Evolutionary conservation across 768 basidiomycete species (phyloP), one percentile per base, ranked within the genome.

Genomic region (Pleurotus tuber-regium): DNA sequence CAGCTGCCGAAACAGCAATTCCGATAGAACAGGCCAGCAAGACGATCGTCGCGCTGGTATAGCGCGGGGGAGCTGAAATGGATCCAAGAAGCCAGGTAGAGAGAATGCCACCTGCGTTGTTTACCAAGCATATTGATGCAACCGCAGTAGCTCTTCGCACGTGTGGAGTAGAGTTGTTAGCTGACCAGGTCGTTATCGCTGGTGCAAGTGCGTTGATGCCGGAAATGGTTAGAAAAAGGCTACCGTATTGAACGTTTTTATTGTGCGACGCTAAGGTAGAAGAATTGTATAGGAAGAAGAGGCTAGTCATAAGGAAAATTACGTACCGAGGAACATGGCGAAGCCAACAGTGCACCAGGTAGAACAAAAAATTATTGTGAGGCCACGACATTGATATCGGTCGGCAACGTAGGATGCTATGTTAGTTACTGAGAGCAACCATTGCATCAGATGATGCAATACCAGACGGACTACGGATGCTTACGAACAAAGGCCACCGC

Each of bases 121-220:
- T 78, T 70, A 78, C 70, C 56, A 79, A 77, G 54, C 81, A 78
- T 1, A 73, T 73, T 19, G 82, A 70, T 12, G 82, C 83, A 48
- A 84, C 70, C 30, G 76, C 69, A 1, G 83, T 81, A 1, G 82
- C 84, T 14, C 83, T 76, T 24, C 80, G 70, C 33, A 72, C 64
- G 55, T 82, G 71, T 0, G 84, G 83, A 4, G 77, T 67, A 8
- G 78, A 70, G 66, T 85, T 86, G 65, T 86, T 85, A 10, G 83
- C 76, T 47, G 69, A 64, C 84, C 84, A 86, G 0, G 82, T 78
- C 2, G 72, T 71, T 28, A 82, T 62, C 0, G 81, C 69, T 1
- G 83, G 80, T 2, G 77, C 79, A 1, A 70, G 62, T 14, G 73
- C 64, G 63, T 84, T 83, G 1, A 73, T 67, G 14, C 83, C 80